Evolutionary conservation across 768 basidiomycete genomes (phyloP), one percentile per base, ranked within the genome.

Genomic region (Megacollybia marginata): DNA sequence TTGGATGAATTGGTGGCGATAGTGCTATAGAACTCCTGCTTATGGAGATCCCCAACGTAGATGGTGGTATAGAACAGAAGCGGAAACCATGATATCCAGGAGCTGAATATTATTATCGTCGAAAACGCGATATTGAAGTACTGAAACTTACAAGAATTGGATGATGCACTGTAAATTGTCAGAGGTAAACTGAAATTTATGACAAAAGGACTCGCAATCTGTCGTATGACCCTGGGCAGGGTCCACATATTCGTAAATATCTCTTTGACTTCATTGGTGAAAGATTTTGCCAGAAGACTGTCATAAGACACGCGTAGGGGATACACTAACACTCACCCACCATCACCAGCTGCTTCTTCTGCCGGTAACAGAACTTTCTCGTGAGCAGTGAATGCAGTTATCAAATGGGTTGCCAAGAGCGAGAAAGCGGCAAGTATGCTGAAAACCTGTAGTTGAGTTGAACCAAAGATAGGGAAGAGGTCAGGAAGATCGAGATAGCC

Each of bases 11-110:
- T 16, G 28, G 48, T 10, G 20, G n/a, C 10, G 23, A 40, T 28
- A 16, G 55, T 44, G 42, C 28, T 53, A 33, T 60, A 65, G 11
- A 69, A 73, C 9, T 72, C 56, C 2, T 67, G 71, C 53, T 82
- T 87, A 71, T 96, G 82, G 10, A 95, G 74, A 57, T 95, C 94
- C 10, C 89, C 88, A 48, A 96, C 76, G 66, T 92, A 97, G 20
- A 90, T 70, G 1, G 88, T 86, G 3, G 83, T 85, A 69, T 92
- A 94, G 66, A 94, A 93, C 1, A 95, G 72, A 20, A 92, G 68
- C 0, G 94, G 93, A 59, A 95, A 96, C 95, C 95, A 97, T 8
- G 80, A 88, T 52, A 93, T 73, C 83, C 83, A 94, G 11, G 82
- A 77, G 52, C 89, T 91, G 23, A 28, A 13, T 44, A 15, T 40